These are phyloP conservation scores for Mrakia gelida DNA, from an alignment of 768 basidiomycete genomes.

Conservation along the genomic window DNA sequence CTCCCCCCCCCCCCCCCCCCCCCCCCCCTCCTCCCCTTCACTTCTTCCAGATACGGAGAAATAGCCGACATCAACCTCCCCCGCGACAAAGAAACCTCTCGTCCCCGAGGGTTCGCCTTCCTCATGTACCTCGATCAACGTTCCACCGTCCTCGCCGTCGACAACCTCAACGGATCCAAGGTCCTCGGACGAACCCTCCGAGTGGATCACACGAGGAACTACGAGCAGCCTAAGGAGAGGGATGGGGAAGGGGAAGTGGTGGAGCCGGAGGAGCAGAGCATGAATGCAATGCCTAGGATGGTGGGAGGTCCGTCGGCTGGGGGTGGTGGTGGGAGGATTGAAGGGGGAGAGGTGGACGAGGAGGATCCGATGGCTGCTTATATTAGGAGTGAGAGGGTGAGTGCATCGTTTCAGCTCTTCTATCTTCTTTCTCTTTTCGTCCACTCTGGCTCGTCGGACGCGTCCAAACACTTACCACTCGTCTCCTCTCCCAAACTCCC, in stretches of 20 bases:
- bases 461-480: no score
- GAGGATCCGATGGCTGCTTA: constrained; percentile 99
- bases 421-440: constrained; percentile 39
- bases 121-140: constrained; percentile 99
- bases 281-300: constrained; percentile 78
- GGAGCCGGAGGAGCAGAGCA: constrained; percentile 72
- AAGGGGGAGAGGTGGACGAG: constrained; percentile 65
- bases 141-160: constrained; percentile 91
- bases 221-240: constrained; percentile 77
- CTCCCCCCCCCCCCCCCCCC: background rate
- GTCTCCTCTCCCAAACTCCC: background rate
- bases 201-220: constrained; percentile 61
- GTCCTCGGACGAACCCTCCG: constrained; percentile 80
- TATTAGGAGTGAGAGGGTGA: constrained; percentile 58
- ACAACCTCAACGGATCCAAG: constrained; percentile 93
- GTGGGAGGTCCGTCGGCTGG: constrained; percentile 50
- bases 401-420: background rate
- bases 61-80: constrained; percentile 92
- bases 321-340: no score
- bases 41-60: constrained; percentile 75
- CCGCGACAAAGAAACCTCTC: constrained; percentile 86
- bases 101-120: constrained; percentile 87
- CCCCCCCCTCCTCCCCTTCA: background rate
- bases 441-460: no score
- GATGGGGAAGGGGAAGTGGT: constrained; percentile 77